Conservation (phyloP, 495 filamentous ascomycete species). For the Penicillium dipodomyicola region DNA sequence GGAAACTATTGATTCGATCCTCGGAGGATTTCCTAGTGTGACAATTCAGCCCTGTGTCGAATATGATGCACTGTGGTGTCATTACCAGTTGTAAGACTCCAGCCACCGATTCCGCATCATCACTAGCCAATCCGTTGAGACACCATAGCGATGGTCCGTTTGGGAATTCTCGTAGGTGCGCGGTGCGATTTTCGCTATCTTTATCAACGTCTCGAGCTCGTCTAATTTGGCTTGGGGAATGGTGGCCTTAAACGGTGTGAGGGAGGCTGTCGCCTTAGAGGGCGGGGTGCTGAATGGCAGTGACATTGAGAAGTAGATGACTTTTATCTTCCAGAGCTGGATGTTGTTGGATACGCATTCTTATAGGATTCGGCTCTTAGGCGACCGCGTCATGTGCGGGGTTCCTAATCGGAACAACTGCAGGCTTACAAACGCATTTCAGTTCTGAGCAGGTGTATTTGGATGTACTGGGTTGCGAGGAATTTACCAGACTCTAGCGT, state of each 20-base stretch:
- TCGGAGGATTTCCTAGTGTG: conserved; percentile 49
- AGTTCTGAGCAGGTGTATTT: too few relatives aligned
- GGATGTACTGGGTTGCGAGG: too few relatives aligned
- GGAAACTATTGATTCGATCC: conserved; percentile 58
- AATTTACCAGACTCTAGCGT: too few relatives aligned
- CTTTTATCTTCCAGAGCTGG: neutral
- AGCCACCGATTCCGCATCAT: conserved; percentile 55
- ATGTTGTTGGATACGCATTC: neutral
- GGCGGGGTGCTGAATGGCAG: conserved; percentile 31
- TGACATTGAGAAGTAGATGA: conserved; percentile 22
- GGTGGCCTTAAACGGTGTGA: conserved; percentile 40
- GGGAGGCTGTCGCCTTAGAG: conserved; percentile 21
- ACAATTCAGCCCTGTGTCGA: neutral
- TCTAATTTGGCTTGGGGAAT: conserved; percentile 46
- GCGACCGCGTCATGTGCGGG: neutral
- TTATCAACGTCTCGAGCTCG: conserved; percentile 49
- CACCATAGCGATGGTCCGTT: conserved; percentile 48
- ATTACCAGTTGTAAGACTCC: conserved; percentile 44
- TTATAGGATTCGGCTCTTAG: neutral
- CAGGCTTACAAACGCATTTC: too few relatives aligned
- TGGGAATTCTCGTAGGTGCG: conserved; percentile 50
- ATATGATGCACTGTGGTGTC: neutral
- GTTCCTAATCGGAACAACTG: too few relatives aligned
- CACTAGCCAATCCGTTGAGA: conserved; percentile 56
- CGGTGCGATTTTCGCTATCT: conserved; percentile 51